These are phyloP conservation scores for Vitellaria paradoxa DNA, from an alignment of 179 eudicot species.

Conservation along the genomic window DNA sequence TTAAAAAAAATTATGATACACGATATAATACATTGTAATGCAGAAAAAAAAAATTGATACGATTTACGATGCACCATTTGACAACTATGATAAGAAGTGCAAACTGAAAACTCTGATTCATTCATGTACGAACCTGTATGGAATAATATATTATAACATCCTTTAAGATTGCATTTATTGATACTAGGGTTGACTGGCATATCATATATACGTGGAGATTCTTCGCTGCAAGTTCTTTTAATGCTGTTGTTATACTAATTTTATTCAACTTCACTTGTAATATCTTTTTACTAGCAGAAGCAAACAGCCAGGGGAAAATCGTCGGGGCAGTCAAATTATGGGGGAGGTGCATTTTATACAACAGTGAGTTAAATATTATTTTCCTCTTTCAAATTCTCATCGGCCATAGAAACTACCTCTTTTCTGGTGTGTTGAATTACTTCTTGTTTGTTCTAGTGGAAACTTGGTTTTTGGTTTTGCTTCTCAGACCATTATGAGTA, in stretches of 20 bases:
- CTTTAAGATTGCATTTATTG: background rate
- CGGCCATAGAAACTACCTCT: background rate
- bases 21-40: too few species aligned
- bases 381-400: background rate
- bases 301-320: slow-evolving; percentile 37
- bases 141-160: background rate
- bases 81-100: background rate
- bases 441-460: background rate
- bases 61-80: too few species aligned
- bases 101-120: background rate
- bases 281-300: slow-evolving; percentile 25
- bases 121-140: background rate
- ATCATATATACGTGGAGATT: background rate
- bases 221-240: background rate
- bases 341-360: slow-evolving; percentile 65
- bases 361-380: slow-evolving; percentile 32
- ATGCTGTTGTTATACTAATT: background rate
- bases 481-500: background rate
- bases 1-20: too few species aligned
- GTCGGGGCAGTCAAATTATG: slow-evolving; percentile 39
- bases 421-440: background rate
- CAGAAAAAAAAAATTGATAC: too few species aligned
- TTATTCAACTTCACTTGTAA: background rate
- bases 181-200: background rate
- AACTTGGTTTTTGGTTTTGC: background rate